Conservation (phyloP, 805 yeast species). For the Saccharomycopsis javanensis region DNA sequence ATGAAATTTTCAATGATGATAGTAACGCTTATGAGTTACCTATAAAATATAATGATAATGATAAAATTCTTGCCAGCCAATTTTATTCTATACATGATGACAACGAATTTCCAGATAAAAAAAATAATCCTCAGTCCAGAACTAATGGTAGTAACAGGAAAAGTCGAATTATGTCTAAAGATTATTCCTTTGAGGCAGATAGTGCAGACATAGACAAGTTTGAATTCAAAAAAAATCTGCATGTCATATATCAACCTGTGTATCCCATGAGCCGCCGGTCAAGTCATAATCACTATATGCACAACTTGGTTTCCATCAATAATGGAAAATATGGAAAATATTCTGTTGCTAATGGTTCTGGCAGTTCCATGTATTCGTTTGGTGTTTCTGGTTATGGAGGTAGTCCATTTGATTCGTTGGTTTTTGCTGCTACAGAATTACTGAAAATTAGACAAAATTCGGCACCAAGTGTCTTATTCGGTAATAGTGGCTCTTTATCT, state of each 20-base stretch:
- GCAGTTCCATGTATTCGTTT: not conserved
- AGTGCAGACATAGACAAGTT: not conserved
- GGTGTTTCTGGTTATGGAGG: not conserved
- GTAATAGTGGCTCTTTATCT: not conserved
- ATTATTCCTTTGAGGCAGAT: not conserved
- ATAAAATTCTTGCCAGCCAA: not conserved
- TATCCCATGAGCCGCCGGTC: not conserved
- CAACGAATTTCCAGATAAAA: not conserved
- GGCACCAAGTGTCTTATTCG: not conserved
- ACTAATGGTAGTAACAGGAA: not conserved
- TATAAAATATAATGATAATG: not conserved
- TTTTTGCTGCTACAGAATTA: not conserved
- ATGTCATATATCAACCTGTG: not conserved
- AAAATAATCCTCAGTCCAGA: not conserved
- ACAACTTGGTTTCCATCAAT: not conserved
- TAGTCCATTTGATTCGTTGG: not conserved
- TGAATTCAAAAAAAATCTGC: not conserved
- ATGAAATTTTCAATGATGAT: not conserved
- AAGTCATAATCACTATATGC: not conserved
- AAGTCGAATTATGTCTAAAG: not conserved
- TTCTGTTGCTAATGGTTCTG: not conserved
- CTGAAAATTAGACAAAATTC: conserved; percentile 1
- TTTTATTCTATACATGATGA: not conserved
- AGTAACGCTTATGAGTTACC: not conserved
- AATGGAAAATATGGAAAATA: not conserved